Conservation (phyloP, 2,329 filamentous ascomycete species). For the Hysterium pulicare region DNA sequence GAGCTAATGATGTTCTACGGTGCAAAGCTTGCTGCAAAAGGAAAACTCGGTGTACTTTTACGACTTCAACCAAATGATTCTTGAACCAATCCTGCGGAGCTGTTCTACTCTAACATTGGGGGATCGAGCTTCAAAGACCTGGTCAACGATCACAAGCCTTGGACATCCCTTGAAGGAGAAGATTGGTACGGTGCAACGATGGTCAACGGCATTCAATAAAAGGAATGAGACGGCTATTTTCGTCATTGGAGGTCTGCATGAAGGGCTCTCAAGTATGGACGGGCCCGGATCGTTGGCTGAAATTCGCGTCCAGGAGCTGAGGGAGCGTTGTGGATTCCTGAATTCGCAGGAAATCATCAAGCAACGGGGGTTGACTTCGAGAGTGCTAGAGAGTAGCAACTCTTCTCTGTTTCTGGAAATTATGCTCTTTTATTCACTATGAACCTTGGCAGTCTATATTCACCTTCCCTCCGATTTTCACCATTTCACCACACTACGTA, state of each 20-base stretch:
- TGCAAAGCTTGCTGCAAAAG: slow-evolving; percentile 35
- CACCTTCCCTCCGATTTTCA: no score
- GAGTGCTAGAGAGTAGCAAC: no score
- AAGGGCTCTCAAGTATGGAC: slow-evolving; percentile 43
- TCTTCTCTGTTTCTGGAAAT: no score
- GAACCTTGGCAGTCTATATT: no score
- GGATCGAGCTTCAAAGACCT: slow-evolving; percentile 44
- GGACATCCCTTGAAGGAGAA: slow-evolving; percentile 26
- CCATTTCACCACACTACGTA: no score
- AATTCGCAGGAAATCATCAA: slow-evolving; percentile 45
- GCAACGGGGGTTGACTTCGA: neutral
- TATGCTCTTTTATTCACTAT: no score
- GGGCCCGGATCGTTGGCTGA: slow-evolving; percentile 27
- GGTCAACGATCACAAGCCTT: slow-evolving; percentile 46
- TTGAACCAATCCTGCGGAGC: slow-evolving; percentile 42
- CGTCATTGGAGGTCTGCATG: slow-evolving; percentile 45
- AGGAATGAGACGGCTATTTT: slow-evolving; percentile 30
- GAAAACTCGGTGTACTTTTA: slow-evolving; percentile 48
- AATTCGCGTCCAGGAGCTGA: slow-evolving; percentile 39
- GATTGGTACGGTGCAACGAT: slow-evolving; percentile 41
- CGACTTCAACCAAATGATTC: slow-evolving; percentile 55
- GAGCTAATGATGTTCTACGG: slow-evolving; percentile 45
- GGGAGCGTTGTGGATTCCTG: slow-evolving; percentile 48
- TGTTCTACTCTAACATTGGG: slow-evolving; percentile 23
- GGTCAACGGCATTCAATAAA: slow-evolving; percentile 36